Percentiles rank a stretch among this genome's conserved stretches.
phyloP scores from a whole-genome alignment of 768 basidiomycete genomes.

The Tulasnella sp. region DNA sequence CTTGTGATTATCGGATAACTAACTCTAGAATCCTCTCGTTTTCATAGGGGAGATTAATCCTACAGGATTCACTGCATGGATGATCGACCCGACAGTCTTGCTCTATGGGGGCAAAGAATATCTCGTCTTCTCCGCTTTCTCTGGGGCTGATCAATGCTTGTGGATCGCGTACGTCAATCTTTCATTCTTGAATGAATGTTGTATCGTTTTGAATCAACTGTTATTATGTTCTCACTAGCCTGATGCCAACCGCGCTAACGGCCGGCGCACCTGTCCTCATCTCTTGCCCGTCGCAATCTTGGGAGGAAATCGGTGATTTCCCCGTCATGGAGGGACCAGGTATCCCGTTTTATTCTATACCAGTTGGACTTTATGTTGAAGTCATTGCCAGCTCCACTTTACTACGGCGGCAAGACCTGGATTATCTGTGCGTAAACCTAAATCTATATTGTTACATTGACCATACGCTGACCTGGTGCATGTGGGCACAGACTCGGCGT shows the following conservation, averaged over 20 bases:
- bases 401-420: slow-evolving; percentile 10
- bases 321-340: slow-evolving; percentile 12
- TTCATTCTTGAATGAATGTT: neutral
- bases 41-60: neutral
- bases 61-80: neutral
- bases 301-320: neutral
- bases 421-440: neutral
- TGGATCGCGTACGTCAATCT: slow-evolving; percentile 8
- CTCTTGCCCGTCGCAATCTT: neutral
- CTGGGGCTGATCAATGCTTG: slow-evolving; percentile 6
- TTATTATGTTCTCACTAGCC: neutral
- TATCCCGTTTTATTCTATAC: neutral
- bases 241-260: neutral
- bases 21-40: neutral
- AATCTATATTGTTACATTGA: neutral
- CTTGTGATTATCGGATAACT: neutral
- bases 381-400: neutral
- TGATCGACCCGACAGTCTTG: slow-evolving; percentile 1
- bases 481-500: slow-evolving; percentile 1
- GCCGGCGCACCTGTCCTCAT: neutral
- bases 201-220: neutral
- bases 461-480: neutral
- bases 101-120: slow-evolving; percentile 1
- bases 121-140: slow-evolving; percentile 10
- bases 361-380: neutral